These are phyloP conservation scores for Aspergillus viridinutans DNA, from an alignment of 2,329 filamentous ascomycete species.

Conservation along the genomic window DNA sequence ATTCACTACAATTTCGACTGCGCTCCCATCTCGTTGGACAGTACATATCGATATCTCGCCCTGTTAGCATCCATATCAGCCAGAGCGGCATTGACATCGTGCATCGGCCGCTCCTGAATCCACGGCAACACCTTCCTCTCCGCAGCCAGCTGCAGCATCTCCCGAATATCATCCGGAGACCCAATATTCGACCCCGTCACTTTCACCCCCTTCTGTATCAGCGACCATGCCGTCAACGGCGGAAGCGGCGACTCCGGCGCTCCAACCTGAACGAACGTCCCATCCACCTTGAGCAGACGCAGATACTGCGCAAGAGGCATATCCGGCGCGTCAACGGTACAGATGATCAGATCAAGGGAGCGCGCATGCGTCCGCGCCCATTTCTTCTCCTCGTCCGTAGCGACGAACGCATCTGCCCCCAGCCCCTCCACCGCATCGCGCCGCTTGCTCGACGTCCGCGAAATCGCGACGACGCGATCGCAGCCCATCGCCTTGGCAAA, in stretches of 20 bases:
- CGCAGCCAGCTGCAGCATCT: slow-evolving; percentile 42
- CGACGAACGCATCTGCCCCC: slow-evolving; percentile 54
- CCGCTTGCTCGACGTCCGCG: slow-evolving; percentile 47
- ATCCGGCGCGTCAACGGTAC: slow-evolving; percentile 53
- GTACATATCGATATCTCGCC: slow-evolving; percentile 45
- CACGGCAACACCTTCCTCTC: slow-evolving; percentile 41
- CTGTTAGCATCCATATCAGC: slow-evolving; percentile 44
- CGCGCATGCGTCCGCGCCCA: slow-evolving; percentile 49
- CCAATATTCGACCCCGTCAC: slow-evolving; percentile 49
- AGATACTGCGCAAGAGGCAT: slow-evolving; percentile 64
- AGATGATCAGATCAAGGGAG: slow-evolving; percentile 54
- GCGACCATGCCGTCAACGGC: slow-evolving; percentile 52
- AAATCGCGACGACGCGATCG: slow-evolving; percentile 57
- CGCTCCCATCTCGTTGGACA: slow-evolving; percentile 35
- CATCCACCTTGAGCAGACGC: slow-evolving; percentile 54
- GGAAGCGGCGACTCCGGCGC: slow-evolving; percentile 58
- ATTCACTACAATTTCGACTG: slow-evolving; percentile 26
- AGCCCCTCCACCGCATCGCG: slow-evolving; percentile 48
- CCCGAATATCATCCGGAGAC: slow-evolving; percentile 38
- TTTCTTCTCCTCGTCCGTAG: slow-evolving; percentile 53
- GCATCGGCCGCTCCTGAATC: slow-evolving; percentile 40
- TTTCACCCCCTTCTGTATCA: slow-evolving; percentile 55
- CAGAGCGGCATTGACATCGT: slow-evolving; percentile 41
- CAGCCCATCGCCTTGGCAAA: slow-evolving; percentile 68
- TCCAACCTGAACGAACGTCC: slow-evolving; percentile 63